Percentiles rank a stretch among this genome's conserved stretches.
Conservation (phyloP, 192 early-diverging fungal species). For the Coemansia sp. region DNA sequence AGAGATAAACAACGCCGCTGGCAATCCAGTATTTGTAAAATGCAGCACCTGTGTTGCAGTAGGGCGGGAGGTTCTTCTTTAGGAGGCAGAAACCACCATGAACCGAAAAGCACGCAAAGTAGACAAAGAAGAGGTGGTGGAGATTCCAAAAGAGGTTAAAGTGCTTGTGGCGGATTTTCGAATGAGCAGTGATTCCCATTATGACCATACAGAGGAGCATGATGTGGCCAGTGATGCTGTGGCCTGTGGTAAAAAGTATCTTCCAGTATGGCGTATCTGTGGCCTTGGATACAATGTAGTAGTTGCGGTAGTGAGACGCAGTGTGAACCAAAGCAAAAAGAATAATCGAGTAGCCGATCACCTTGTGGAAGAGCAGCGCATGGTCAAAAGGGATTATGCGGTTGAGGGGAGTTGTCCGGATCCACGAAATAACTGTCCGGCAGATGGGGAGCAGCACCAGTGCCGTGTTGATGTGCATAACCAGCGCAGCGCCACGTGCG, state of each 20-base stretch:
- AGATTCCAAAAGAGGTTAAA: constrained; percentile 84
- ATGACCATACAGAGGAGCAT: constrained; percentile 69
- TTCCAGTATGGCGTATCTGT: constrained; percentile 42
- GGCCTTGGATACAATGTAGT: constrained; percentile 48
- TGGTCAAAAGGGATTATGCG: constrained; percentile 83
- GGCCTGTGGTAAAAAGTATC: constrained; percentile 66
- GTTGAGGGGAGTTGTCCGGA: constrained; percentile 72
- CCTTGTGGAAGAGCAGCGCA: constrained; percentile 79
- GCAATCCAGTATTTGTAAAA: constrained; percentile 83
- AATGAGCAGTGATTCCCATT: constrained; percentile 73
- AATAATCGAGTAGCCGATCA: constrained; percentile 74
- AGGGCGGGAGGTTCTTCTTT: constrained; percentile 61
- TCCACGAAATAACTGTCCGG: constrained; percentile 73
- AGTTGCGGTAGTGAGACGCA: constrained; percentile 79
- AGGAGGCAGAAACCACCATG: constrained; percentile 87
- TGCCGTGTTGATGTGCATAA: constrained; percentile 77
- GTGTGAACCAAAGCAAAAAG: constrained; percentile 74
- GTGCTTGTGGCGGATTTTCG: constrained; percentile 53
- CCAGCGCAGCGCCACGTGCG: constrained; percentile 64
- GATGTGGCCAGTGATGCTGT: constrained; percentile 80
- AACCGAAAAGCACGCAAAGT: constrained; percentile 75
- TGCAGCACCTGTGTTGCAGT: constrained; percentile 69
- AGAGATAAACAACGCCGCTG: constrained; percentile 65
- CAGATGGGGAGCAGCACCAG: constrained; percentile 81
- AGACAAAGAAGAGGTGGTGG: constrained; percentile 83